Conservation (phyloP, 2,329 filamentous ascomycete genomes). For the Claviceps arundinis region DNA sequence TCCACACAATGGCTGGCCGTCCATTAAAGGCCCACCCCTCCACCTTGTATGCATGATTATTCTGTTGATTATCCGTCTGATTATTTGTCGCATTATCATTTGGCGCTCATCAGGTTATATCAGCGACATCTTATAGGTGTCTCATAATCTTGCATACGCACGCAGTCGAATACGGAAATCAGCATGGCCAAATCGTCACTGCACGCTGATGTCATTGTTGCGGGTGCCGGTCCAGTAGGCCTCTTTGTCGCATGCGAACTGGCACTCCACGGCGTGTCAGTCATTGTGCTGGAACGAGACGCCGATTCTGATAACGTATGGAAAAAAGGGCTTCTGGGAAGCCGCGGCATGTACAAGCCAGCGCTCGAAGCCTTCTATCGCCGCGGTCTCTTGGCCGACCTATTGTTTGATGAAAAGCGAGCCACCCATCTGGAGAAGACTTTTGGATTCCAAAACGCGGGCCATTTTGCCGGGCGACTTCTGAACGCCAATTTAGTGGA, state of each 20-base stretch:
- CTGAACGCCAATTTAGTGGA: slow-evolving; percentile 17
- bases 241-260: slow-evolving; percentile 25
- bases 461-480: slow-evolving; percentile 20
- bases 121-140: too few relatives aligned
- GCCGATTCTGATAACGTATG: slow-evolving; percentile 7
- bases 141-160: not conserved
- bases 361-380: slow-evolving; percentile 21
- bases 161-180: not conserved
- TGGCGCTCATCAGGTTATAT: too few relatives aligned
- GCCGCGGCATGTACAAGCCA: slow-evolving; percentile 15
- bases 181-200: not conserved
- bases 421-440: slow-evolving; percentile 5
- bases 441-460: slow-evolving; percentile 17
- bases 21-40: not conserved
- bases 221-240: slow-evolving; percentile 22
- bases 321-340: slow-evolving; percentile 17
- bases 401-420: slow-evolving; percentile 8
- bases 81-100: too few relatives aligned
- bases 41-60: too few relatives aligned
- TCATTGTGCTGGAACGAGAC: slow-evolving; percentile 23
- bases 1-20: not conserved
- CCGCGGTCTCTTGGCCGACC: slow-evolving; percentile 21
- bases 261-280: slow-evolving; percentile 16
- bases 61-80: too few relatives aligned
- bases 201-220: slow-evolving; percentile 19